Conservation (phyloP, 139 green algal genomes). For the Chlamydomonas sp. region DNA sequence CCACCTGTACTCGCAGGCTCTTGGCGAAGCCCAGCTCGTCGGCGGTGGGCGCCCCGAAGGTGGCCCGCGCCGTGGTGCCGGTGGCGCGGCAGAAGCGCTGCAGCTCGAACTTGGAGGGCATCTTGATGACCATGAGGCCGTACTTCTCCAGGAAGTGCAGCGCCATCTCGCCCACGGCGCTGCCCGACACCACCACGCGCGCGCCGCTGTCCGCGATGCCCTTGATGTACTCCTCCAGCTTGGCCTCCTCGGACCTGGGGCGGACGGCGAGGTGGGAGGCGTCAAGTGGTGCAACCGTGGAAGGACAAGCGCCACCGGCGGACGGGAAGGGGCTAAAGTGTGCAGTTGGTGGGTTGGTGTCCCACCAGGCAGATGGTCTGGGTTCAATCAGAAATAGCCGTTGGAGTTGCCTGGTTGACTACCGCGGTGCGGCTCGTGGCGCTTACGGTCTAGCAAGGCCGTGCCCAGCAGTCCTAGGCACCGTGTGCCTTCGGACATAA, state of each 20-base stretch:
- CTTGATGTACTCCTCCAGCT: conserved; percentile 92
- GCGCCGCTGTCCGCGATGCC: conserved; percentile 79
- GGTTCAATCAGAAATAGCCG: too few species aligned
- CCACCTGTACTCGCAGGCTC: conserved; percentile 53
- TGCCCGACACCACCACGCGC: conserved; percentile 84
- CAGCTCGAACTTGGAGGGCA: conserved; percentile 98
- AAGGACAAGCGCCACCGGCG: too few species aligned
- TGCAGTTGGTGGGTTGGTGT: too few species aligned
- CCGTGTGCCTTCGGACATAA: too few species aligned
- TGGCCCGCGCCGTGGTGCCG: conserved; percentile 68
- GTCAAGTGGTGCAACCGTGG: background rate
- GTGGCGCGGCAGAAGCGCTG: conserved; percentile 94
- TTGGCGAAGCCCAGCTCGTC: conserved; percentile 88
- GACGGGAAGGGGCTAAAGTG: too few species aligned
- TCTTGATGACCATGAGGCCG: conserved; percentile 75
- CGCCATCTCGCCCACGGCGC: conserved; percentile 94
- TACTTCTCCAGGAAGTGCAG: conserved; percentile 98
- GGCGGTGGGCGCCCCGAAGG: conserved; percentile 58
- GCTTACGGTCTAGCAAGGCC: too few species aligned
- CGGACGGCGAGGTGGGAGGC: background rate
- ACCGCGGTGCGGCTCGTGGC: too few species aligned
- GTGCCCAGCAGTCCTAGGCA: too few species aligned
- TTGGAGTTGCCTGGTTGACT: too few species aligned
- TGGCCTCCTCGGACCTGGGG: conserved; percentile 82
- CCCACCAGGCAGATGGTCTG: too few species aligned